Evolutionary conservation across 306 rosid genomes (phyloP), one percentile per base, ranked within the genome.

Genomic region (Citrullus amarus): DNA sequence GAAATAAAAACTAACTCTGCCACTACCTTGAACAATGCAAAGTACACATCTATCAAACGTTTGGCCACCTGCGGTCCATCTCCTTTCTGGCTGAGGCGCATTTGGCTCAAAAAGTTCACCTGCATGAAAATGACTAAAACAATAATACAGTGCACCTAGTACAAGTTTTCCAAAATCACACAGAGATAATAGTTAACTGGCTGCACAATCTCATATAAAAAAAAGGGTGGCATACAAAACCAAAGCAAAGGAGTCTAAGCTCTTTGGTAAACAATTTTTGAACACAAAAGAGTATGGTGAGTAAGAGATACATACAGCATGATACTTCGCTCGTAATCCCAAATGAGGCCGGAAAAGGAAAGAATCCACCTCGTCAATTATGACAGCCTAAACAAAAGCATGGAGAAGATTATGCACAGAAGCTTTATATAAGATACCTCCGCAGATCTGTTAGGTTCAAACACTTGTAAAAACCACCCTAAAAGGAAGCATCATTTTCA

Each of bases 1-100:
- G 46, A 61, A 75, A 80, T 34, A 66, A 38, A 14, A 60, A 15
- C 16, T 17, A 18, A 81, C 76, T 57, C 46, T 8, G 58, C n/a
- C 6, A 34, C 56, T 92, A 95, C 99, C 99, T 92, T 95, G 85
- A 95, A 95, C 82, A 95, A 88, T 22, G 90, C 96, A 86, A 95
- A 95, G 77, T 95, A 95, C 7, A 95, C 96, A 76, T 92, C 97
- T 60, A 95, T 85, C 38, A 95, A 86, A 55, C 91, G 93, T 89
- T 95, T 95, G 12, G 99, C 99, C 81, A 92, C 97, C 80, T 86
- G 93, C 34, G 99, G 96, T 75, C 99, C 99, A 80, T 95, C 97
- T 84, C 92, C 96, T 81, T 80, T 91, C 71, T 83, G 88, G 51
- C 90, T 83, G 8, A 92, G 96, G 51, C 91, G 96, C 58, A 91